Conservation (phyloP, 352 stramenopile species). For the Phytophthora fragariaefolia region DNA sequence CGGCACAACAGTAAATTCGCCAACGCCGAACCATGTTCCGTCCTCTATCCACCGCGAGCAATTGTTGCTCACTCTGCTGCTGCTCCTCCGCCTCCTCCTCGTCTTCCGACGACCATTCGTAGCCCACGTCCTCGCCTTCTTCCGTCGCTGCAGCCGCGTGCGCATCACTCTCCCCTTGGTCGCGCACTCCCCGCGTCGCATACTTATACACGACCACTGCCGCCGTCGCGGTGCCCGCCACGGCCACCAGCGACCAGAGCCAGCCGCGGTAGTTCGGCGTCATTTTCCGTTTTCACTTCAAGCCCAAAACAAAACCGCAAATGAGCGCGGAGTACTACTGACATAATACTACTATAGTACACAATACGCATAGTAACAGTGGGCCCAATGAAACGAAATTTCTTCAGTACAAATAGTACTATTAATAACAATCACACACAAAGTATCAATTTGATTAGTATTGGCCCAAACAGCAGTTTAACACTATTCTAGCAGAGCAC, state of each 20-base stretch:
- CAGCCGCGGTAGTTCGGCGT: constrained; percentile 61
- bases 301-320: constrained; percentile 12
- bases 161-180: constrained; percentile 24
- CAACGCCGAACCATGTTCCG: constrained; percentile 53
- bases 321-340: no score
- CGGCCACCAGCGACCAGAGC: constrained; percentile 69
- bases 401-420: no score
- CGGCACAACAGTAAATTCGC: no score
- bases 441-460: no score
- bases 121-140: constrained; percentile 37
- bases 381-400: no score
- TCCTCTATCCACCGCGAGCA: constrained; percentile 48
- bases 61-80: constrained; percentile 50
- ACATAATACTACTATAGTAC: no score
- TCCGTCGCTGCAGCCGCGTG: constrained; percentile 21
- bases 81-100: constrained; percentile 41
- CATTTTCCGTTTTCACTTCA: constrained; percentile 14
- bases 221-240: constrained; percentile 71
- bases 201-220: constrained; percentile 69
- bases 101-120: constrained; percentile 53
- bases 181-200: constrained; percentile 49
- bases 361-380: no score
- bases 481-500: no score
- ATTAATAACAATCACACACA: no score
- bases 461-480: no score